phyloP scores from a whole-genome alignment of 345 rosid species.

The Boechera divaricarpa region DNA sequence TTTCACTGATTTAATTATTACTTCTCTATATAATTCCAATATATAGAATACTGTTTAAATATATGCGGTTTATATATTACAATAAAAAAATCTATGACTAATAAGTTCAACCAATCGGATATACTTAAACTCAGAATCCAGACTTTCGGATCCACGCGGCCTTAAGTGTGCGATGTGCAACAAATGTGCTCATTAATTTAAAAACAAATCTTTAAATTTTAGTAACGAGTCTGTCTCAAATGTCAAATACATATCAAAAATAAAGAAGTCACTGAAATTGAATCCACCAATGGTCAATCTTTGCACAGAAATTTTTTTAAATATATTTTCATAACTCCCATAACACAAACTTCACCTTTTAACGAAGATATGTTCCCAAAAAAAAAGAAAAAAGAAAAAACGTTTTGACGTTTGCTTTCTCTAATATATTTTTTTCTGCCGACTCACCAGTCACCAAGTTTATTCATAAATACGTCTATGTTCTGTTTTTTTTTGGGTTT shows the following conservation, averaged over 20 bases:
- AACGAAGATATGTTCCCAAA: constrained; percentile 18
- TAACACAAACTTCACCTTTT: constrained; percentile 21
- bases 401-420: constrained; percentile 17
- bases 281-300: constrained; percentile 17
- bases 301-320: background rate
- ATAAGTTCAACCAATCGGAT: too few relatives aligned
- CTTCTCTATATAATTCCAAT: background rate
- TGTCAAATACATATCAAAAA: background rate
- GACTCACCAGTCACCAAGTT: constrained; percentile 32
- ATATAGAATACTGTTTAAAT: too few relatives aligned
- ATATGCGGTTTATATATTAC: too few relatives aligned
- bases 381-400: background rate
- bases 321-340: background rate
- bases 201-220: too few relatives aligned
- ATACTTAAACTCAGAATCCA: too few relatives aligned
- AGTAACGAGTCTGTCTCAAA: background rate
- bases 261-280: background rate
- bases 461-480: constrained; percentile 35
- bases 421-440: background rate
- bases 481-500: background rate
- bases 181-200: too few relatives aligned
- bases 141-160: too few relatives aligned
- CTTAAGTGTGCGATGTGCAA: too few relatives aligned
- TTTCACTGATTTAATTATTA: background rate
- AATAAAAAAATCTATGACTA: too few relatives aligned